Evolutionary conservation across 2,329 filamentous ascomycete species (phyloP).

Genomic region (Alternaria sp.): DNA sequence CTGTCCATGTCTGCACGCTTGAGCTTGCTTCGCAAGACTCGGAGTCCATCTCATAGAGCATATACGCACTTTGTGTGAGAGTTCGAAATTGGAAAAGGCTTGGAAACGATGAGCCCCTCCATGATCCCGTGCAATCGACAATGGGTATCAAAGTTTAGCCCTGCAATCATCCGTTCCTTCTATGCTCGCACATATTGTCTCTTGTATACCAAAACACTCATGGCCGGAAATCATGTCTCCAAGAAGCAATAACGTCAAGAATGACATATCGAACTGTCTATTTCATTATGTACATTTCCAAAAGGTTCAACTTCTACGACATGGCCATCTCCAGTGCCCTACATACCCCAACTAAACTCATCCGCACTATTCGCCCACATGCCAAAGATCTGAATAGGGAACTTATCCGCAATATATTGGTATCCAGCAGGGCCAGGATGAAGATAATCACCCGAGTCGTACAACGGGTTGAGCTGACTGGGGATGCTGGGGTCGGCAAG

Average conservation of each 20-base stretch:
- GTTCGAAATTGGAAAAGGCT: not conserved
- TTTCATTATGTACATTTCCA: not conserved
- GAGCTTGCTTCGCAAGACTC: too few species aligned
- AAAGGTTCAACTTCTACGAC: not conserved
- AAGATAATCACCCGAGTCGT: slow-evolving; percentile 68
- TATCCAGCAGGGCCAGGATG: slow-evolving; percentile 68
- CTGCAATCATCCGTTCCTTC: not conserved
- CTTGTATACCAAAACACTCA: not conserved
- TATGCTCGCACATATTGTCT: not conserved
- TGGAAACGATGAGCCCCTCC: not conserved
- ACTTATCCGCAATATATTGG: slow-evolving; percentile 63
- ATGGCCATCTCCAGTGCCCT: not conserved
- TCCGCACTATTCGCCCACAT: slow-evolving; percentile 27
- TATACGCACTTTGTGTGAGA: not conserved
- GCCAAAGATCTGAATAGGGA: slow-evolving; percentile 63
- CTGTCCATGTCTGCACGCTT: too few species aligned
- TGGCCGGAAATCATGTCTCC: not conserved
- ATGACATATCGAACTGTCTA: too few species aligned
- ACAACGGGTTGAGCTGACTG: slow-evolving; percentile 57
- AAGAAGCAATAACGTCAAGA: not conserved
- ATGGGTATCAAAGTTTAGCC: not conserved
- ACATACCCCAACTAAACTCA: slow-evolving; percentile 12
- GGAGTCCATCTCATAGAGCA: not conserved
- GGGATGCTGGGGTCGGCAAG: slow-evolving; percentile 59
- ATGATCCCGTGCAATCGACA: too few species aligned